These are phyloP conservation scores for Rugonectria rugulosa DNA, from an alignment of 2,329 filamentous ascomycete genomes.

Conservation along the genomic window DNA sequence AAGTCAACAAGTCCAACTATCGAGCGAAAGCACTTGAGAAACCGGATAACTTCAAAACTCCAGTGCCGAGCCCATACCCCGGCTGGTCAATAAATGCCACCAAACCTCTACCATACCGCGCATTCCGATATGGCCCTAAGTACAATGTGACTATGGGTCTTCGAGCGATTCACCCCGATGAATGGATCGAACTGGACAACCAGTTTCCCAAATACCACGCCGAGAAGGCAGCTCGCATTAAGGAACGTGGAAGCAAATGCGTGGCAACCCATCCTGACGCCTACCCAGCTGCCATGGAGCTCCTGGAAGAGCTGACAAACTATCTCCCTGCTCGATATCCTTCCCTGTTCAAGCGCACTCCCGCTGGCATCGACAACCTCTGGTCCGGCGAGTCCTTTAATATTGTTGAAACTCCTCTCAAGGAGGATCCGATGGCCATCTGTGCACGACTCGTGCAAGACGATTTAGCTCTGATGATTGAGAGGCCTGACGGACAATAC, in stretches of 20 bases:
- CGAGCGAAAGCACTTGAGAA: conserved; percentile 17
- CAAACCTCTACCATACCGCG: conserved; percentile 78
- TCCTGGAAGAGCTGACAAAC: conserved; percentile 74
- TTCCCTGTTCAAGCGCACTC: conserved; percentile 69
- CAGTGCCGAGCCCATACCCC: conserved; percentile 67
- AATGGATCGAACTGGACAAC: conserved; percentile 89
- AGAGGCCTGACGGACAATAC: conserved; percentile 78
- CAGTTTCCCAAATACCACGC: conserved; percentile 77
- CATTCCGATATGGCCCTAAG: conserved; percentile 79
- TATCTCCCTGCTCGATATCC: conserved; percentile 83
- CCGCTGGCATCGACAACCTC: conserved; percentile 72
- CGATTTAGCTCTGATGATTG: conserved; percentile 85
- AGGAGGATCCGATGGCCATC: conserved; percentile 81
- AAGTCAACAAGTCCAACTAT: conserved; percentile 4
- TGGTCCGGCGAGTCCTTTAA: conserved; percentile 77
- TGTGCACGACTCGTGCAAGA: conserved; percentile 79
- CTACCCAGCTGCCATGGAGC: conserved; percentile 75
- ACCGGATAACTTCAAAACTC: conserved; percentile 60
- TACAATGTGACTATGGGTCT: conserved; percentile 82
- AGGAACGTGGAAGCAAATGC: conserved; percentile 71
- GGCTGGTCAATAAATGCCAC: conserved; percentile 74
- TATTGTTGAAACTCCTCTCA: conserved; percentile 67
- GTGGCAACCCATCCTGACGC: conserved; percentile 74
- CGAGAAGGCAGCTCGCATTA: conserved; percentile 73
- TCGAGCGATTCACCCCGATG: conserved; percentile 71